A percentile compares a stretch with the other conserved stretches of the same genome.
Conservation (phyloP, 495 filamentous ascomycete species). For the Staphylotrichum tortipilum region DNA sequence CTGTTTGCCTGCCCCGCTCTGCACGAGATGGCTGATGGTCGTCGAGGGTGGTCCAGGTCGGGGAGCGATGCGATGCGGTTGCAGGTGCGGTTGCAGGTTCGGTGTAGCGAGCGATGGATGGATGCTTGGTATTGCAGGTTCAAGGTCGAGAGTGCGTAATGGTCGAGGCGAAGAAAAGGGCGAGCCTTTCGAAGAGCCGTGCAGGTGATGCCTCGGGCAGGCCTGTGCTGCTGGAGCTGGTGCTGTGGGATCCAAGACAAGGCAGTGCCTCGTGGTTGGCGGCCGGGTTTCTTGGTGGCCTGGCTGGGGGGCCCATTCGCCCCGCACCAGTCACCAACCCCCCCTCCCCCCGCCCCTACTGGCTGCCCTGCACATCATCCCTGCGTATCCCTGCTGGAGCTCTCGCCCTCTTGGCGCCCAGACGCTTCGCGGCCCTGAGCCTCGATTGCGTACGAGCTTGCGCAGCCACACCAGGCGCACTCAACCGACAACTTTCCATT, state of each 20-base stretch:
- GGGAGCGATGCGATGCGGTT: too few species aligned
- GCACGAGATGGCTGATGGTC: too few species aligned
- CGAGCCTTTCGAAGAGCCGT: too few species aligned
- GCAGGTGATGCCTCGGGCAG: not conserved
- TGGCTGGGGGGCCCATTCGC: not conserved
- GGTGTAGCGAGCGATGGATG: too few species aligned
- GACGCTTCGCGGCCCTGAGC: not conserved
- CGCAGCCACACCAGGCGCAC: slow-evolving; percentile 5
- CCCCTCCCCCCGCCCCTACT: not conserved
- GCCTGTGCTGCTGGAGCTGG: too few species aligned
- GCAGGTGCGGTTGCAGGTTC: too few species aligned
- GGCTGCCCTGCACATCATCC: slow-evolving; percentile 4
- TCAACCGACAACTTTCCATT: not conserved
- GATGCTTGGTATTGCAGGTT: too few species aligned
- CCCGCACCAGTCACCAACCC: slow-evolving; percentile 2
- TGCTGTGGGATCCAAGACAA: not conserved
- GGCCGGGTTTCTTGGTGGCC: not conserved
- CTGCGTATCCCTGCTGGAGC: not conserved
- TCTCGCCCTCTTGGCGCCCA: not conserved
- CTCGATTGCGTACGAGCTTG: slow-evolving; percentile 5
- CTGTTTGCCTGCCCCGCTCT: too few species aligned
- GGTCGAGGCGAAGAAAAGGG: too few species aligned
- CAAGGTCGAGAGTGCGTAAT: too few species aligned
- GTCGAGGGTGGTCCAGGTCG: too few species aligned
- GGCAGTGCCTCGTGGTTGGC: slow-evolving; percentile 20